Base-by-base conservation (phyloP, 2,329 filamentous ascomycete species). In the Magnaporthales sp. region DNA sequence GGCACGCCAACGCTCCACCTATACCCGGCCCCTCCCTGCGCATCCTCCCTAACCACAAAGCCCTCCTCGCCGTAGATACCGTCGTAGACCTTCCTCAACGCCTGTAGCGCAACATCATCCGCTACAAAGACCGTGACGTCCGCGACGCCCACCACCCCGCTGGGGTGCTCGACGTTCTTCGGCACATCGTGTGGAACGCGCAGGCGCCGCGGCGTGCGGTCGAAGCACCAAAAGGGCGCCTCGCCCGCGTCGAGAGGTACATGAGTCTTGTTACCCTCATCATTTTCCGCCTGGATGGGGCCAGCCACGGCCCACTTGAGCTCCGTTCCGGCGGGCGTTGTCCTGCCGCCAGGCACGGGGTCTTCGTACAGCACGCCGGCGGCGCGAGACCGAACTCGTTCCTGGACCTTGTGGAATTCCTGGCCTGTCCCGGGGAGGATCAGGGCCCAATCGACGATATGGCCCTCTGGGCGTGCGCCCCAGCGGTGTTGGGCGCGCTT, bases 161-260 rank as follows among this genome's bases (percentile, higher is more conserved):
- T 84, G 0, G 83, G 77, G 75, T 90, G 88, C 13, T 75, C 3
- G 6, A 77, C 77, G 54, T 74, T 77, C 15, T 74, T 76, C 4
- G 67, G 70, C 0, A 75, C 71, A 1, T 72, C 69, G 3, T 79
- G 71, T 7, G 87, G 86, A 2, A 89, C 87, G 0, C 88, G 76
- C 2, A 85, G 72, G n/a, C 76, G 70, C 7, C 88, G 75, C 2
- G 81, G 76, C 1, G 88, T 90, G 13, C 84, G 75, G 73, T 91
- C 89, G 62, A 90, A 80, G 71, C 86, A 89, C 80, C 84, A 91
- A 70, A 91, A 91, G 0, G 88, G 89, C 11, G 87, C 72, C 15
- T 77, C 76, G 0, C 87, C 86, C 0, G 83, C 76, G 9, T 77
- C 75, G 1, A 78, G 69, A 2, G 67, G 61, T 4, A 71, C 70